Evolutionary conservation across 768 basidiomycete genomes (phyloP).

Genomic region (Phanerochaete carnosa): DNA sequence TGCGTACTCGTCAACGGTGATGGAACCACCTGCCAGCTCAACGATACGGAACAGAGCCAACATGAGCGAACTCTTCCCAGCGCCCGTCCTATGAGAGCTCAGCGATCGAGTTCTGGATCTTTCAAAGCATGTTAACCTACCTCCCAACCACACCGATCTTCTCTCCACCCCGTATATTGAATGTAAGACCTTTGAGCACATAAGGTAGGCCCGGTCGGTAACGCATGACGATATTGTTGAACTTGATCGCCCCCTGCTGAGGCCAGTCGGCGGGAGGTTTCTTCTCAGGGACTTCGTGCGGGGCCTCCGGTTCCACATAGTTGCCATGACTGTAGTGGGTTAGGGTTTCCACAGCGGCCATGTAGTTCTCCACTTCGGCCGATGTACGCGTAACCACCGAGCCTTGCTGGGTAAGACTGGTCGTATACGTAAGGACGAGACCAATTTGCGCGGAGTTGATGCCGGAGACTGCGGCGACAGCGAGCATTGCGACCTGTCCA

Average conservation of each 20-base stretch:
- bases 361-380: slow-evolving; percentile 70
- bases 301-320: slow-evolving; percentile 59
- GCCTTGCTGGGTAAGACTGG: slow-evolving; percentile 49
- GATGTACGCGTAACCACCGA: slow-evolving; percentile 51
- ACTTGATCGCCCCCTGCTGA: slow-evolving; percentile 51
- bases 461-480: slow-evolving; percentile 49
- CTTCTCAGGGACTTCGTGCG: slow-evolving; percentile 53
- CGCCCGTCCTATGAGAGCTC: slow-evolving; percentile 37
- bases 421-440: slow-evolving; percentile 68
- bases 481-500: slow-evolving; percentile 59
- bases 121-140: slow-evolving; percentile 13
- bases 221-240: slow-evolving; percentile 55
- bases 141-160: slow-evolving; percentile 78
- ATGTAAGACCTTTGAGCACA: slow-evolving; percentile 61
- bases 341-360: slow-evolving; percentile 64
- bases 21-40: slow-evolving; percentile 57
- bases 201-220: slow-evolving; percentile 73
- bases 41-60: slow-evolving; percentile 66
- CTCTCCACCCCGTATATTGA: slow-evolving; percentile 62
- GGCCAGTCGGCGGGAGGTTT: slow-evolving; percentile 68
- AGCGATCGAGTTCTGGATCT: neutral
- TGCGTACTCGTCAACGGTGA: slow-evolving; percentile 59
- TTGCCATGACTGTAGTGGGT: slow-evolving; percentile 51
- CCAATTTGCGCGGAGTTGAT: slow-evolving; percentile 70
- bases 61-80: slow-evolving; percentile 62